phyloP scores from a whole-genome alignment of 1,284 basidiomycete species.

The Ceraceosorus bombacis region DNA sequence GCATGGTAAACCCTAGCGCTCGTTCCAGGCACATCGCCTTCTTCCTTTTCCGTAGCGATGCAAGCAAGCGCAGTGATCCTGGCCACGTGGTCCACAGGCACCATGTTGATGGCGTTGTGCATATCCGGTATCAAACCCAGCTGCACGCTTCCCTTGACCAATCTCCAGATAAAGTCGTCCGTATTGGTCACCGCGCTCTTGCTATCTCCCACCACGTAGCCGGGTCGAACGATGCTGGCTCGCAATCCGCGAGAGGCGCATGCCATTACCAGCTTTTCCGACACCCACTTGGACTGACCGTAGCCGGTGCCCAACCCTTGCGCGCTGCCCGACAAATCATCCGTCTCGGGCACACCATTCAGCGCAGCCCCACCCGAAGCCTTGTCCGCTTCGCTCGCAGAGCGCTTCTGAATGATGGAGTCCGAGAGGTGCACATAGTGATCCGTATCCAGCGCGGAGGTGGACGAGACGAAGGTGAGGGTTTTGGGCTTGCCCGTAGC shows the following conservation, averaged over 20 bases:
- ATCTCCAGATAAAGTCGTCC: slow-evolving; percentile 96
- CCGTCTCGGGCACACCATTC: slow-evolving; percentile 73
- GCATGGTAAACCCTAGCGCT: slow-evolving; percentile 73
- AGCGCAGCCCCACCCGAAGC: slow-evolving; percentile 5
- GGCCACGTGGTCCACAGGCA: slow-evolving; percentile 94
- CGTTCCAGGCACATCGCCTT: slow-evolving; percentile 53
- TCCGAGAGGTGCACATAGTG: slow-evolving; percentile 84
- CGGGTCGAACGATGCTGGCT: slow-evolving; percentile 85
- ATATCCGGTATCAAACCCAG: slow-evolving; percentile 92
- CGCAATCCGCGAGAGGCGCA: slow-evolving; percentile 75
- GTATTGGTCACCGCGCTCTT: slow-evolving; percentile 79
- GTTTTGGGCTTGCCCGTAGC: slow-evolving; percentile 66
- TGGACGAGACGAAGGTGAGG: slow-evolving; percentile 87
- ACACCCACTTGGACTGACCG: slow-evolving; percentile 97
- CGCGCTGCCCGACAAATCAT: slow-evolving; percentile 82
- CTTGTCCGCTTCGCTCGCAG: slow-evolving; percentile 12
- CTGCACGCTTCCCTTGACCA: slow-evolving; percentile 96
- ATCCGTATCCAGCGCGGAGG: slow-evolving; percentile 82
- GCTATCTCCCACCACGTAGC: slow-evolving; percentile 93
- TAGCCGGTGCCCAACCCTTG: slow-evolving; percentile 78
- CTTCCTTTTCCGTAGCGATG: slow-evolving; percentile 51
- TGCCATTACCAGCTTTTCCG: slow-evolving; percentile 86
- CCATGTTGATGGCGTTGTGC: slow-evolving; percentile 97
- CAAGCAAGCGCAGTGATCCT: slow-evolving; percentile 58
- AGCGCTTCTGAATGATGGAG: slow-evolving; percentile 22